Evolutionary conservation across 352 stramenopile genomes (phyloP).

Genomic region (Phytophthora pinifolia): DNA sequence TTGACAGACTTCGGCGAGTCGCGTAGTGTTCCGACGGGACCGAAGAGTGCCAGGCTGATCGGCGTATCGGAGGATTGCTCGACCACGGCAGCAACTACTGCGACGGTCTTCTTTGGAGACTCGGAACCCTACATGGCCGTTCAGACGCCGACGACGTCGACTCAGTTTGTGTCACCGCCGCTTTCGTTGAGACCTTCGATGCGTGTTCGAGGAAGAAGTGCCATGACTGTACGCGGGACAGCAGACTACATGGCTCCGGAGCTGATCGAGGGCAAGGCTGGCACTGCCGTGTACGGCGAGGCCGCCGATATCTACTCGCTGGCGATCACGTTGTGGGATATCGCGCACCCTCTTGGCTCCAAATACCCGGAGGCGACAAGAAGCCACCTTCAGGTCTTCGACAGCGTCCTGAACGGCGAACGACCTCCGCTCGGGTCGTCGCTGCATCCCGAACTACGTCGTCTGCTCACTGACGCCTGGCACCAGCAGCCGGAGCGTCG

Average conservation of each 20-base stretch:
- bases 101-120: constrained; percentile 25
- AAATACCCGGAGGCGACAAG: constrained; percentile 63
- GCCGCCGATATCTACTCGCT: constrained; percentile 73
- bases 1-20: constrained; percentile 67
- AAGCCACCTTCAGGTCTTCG: constrained; percentile 74
- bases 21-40: constrained; percentile 35
- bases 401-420: constrained; percentile 59
- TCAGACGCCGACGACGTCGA: constrained; percentile 19
- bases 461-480: constrained; percentile 58
- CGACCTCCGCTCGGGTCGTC: constrained; percentile 43
- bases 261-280: constrained; percentile 71
- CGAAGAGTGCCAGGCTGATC: constrained; percentile 20
- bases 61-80: constrained; percentile 10
- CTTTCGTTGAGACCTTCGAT: constrained; percentile 27
- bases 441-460: constrained; percentile 39
- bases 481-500: constrained; percentile 47
- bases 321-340: constrained; percentile 81
- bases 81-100: constrained; percentile 19
- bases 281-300: constrained; percentile 67
- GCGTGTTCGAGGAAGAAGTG: constrained; percentile 32
- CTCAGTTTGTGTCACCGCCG: constrained; percentile 17
- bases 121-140: constrained; percentile 16
- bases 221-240: constrained; percentile 77
- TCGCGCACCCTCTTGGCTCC: constrained; percentile 54
- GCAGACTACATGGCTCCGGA: constrained; percentile 85